Base-by-base conservation (phyloP, 2,329 filamentous ascomycete species). In the Alternaria solani region DNA sequence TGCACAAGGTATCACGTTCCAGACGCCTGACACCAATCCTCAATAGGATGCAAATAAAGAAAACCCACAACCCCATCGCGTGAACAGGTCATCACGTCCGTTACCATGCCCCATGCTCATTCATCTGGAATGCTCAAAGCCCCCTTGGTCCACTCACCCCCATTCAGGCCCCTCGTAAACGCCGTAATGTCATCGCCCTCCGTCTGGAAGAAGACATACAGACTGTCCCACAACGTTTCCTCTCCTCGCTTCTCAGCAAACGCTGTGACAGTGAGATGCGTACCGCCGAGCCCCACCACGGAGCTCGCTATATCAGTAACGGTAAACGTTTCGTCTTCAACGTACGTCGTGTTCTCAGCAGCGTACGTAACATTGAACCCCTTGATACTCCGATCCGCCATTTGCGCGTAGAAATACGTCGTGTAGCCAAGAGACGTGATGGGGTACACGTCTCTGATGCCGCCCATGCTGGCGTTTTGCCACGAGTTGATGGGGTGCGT, bases 401-500 rank as follows among this genome's bases (percentile, higher is more conserved):
- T 72, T 61, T 82, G 80, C 16, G 78, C 75, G 61, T 81, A 82
- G 56, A 82, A 77, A 61, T 73, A 80, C 41, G 78, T 79, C 0
- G 80, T 81, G 64, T 78, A 82, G 38, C 80, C 79, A 0, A 82
- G 69, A 1, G 75, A 79, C 1, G 78, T 79, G 0, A 75, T 72
- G 2, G 80, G 78, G 52, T 80, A 67, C 8, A 82, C 77, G 32
- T 77, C 69, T 14, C 63, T 65, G 52, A 81, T 81, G 2, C 71
- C 61, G 8, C 59, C 62, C 5, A 48, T 58, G 7, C 65, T 66
- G 5, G 74, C 63, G 59, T 77, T 77, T 25, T 58, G 51, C 78
- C 80, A 82, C 3, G 67, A 60, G 38, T 81, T 81, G 65, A 81
- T 78, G 0, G 79, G 80, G 49, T 82, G 81, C 0, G 56, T 36